These are phyloP conservation scores for Tranzscheliella williamsii DNA, from an alignment of 1,284 basidiomycete species.

Conservation along the genomic window DNA sequence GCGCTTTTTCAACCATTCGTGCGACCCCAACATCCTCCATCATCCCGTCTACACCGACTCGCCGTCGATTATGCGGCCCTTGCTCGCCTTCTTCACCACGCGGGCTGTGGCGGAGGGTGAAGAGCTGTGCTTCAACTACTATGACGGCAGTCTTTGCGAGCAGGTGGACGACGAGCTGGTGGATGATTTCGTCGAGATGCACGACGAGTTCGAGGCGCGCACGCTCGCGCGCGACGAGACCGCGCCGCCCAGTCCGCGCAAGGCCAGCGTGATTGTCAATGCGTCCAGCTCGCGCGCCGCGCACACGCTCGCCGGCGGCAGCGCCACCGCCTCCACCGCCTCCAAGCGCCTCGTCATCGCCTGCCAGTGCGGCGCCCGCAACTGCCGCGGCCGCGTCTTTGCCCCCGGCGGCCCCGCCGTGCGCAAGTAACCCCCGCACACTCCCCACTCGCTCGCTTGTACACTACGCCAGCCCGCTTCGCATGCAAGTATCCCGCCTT, in stretches of 20 bases:
- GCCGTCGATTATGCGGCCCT: constrained; percentile 66
- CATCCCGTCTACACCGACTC: constrained; percentile 74
- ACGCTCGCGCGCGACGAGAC: too few relatives aligned
- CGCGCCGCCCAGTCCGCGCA: not conserved
- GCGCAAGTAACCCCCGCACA: not conserved
- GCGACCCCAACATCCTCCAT: constrained; percentile 78
- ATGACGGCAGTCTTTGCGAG: constrained; percentile 2
- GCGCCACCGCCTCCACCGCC: not conserved
- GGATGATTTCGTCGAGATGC: not conserved
- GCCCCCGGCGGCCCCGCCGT: not conserved
- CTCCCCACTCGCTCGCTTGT: not conserved
- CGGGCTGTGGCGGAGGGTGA: constrained; percentile 71
- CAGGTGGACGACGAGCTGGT: not conserved
- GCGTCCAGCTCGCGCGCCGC: not conserved
- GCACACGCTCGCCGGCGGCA: not conserved
- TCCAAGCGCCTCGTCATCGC: not conserved
- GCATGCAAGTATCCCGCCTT: too few relatives aligned
- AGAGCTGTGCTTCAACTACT: constrained; percentile 59
- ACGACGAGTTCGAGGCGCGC: too few relatives aligned
- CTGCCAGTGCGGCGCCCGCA: constrained; percentile 10
- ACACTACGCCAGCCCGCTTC: not conserved
- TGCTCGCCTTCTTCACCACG: constrained; percentile 72
- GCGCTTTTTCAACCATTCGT: constrained; percentile 69
- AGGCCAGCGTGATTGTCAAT: not conserved
- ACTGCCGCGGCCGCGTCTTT: constrained; percentile 2